Evolutionary conservation across 2,329 filamentous ascomycete species (phyloP), one percentile per base, ranked within the genome.

Genomic region (Microthyrium microscopicum): DNA sequence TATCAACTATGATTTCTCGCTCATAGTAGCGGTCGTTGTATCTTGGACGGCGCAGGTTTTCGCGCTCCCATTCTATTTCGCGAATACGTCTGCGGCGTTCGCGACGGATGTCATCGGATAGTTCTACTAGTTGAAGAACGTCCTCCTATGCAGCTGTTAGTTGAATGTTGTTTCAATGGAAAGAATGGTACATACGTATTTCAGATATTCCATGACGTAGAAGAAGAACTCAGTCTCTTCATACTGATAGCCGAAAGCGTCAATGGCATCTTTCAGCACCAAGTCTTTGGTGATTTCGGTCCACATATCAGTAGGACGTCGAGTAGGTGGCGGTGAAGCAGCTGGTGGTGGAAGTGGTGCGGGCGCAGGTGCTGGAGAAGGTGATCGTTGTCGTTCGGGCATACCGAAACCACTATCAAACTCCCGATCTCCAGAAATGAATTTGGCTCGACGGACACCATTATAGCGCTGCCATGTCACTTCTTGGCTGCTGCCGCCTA

Each of bases 231-330:
- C 77, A 0, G 82, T 89, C 63, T 95, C 85, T 51, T 94, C 83
- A 49, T 76, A 95, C 39, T 81, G 74, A 54, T 93, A 95, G 3
- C 82, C 82, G 49, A 76, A 60, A 46, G 77, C 66, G 44, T 92
- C 77, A 42, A 95, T 80, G 13, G 89, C 89, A 51, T 94, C 84
- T 33, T 77, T 73, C 38, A 77, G 66, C 12, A 95, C 82, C 22
- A 95, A 58, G 44, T 93, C 85, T 57, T 92, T 93, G 29, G 87
- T 92, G 45, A 98, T 83, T 56, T 95, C 89, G 0, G 89, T 98
- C 87, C 87, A 95, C 61, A 92, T 80, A 39, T 62, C 60, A 12
- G 33, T 36, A 3, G 38, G 28, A 12, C 35, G 31, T n/a, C 21
- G 28, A 5, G 15, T 17, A 5, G 18, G 13, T 15, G 35, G 16